phyloP scores from a whole-genome alignment of 176 grass and related monocot species.

The Tillandsia fasciculata region DNA sequence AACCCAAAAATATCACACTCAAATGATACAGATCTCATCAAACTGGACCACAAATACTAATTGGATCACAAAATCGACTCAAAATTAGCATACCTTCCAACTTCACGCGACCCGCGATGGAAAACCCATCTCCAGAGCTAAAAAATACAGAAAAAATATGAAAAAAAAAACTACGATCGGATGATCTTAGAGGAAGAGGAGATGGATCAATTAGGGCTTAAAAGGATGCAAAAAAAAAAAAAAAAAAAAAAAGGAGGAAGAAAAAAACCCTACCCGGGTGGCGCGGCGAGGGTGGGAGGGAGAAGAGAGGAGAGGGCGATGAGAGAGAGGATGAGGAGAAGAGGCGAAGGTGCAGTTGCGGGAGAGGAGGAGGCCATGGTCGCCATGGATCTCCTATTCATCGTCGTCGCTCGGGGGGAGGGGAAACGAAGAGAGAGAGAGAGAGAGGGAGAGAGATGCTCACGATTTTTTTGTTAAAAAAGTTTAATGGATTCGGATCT shows the following conservation, averaged over 20 bases:
- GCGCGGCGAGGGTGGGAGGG: slow-evolving; percentile 12
- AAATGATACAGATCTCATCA: background rate
- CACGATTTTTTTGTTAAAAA: too few species aligned
- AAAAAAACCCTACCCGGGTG: slow-evolving; percentile 12
- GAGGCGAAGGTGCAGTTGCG: background rate
- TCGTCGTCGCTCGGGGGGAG: background rate
- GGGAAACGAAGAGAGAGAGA: too few species aligned
- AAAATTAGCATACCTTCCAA: slow-evolving; percentile 40
- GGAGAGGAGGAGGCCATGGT: background rate
- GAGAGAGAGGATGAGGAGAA: background rate
- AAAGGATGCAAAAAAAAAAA: background rate
- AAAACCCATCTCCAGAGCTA: slow-evolving; percentile 57
- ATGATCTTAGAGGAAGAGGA: background rate
- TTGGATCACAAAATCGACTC: background rate
- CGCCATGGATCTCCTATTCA: slow-evolving; percentile 11
- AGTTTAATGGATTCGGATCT: too few species aligned
- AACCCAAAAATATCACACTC: background rate
- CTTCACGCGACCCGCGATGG: slow-evolving; percentile 75
- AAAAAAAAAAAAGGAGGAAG: slow-evolving; percentile 5
- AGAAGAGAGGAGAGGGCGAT: slow-evolving; percentile 13
- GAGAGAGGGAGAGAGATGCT: too few species aligned
- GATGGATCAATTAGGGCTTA: background rate
- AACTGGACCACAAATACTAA: background rate
- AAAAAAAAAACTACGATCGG: background rate
- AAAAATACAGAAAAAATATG: slow-evolving; percentile 6